These are phyloP conservation scores for Phytopythium delawarense DNA, from an alignment of 352 stramenopile species.

Conservation along the genomic window DNA sequence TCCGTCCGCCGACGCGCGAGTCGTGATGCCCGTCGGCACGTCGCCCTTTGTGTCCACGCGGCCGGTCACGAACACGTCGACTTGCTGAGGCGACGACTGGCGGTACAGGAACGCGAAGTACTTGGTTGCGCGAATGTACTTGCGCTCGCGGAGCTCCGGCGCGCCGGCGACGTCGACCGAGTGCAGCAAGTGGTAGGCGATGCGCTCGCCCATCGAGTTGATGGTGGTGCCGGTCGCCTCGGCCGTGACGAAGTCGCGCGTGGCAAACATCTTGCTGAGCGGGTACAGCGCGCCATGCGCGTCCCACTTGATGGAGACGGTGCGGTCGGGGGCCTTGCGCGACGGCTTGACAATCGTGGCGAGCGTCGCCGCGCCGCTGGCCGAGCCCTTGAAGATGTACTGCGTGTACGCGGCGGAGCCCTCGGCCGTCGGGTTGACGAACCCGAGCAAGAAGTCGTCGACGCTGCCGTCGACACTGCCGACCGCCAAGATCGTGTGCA, in stretches of 20 bases:
- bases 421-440: constrained; percentile 21
- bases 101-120: constrained; percentile 10
- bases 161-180: constrained; percentile 11
- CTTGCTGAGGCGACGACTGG: constrained; percentile 24
- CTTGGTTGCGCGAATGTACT: constrained; percentile 10
- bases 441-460: constrained; percentile 21
- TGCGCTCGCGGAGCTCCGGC: constrained; percentile 2
- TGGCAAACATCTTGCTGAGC: constrained; percentile 12
- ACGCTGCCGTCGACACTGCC: constrained; percentile 16
- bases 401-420: constrained; percentile 31
- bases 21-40: constrained; percentile 20
- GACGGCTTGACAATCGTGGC: constrained; percentile 18
- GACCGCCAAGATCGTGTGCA: constrained; percentile 17
- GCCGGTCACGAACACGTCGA: constrained; percentile 47
- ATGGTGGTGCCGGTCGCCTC: constrained; percentile 10
- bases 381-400: constrained; percentile 20
- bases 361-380: constrained; percentile 19
- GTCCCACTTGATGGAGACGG: constrained; percentile 30
- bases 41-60: constrained; percentile 34
- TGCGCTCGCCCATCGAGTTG: constrained; percentile 17
- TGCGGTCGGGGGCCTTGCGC: constrained; percentile 20
- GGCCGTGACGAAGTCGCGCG: constrained; percentile 9
- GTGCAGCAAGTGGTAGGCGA: constrained; percentile 23
- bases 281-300: constrained; percentile 15
- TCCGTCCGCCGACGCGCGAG: constrained; percentile 22